Base-by-base conservation (phyloP, 2,329 filamentous ascomycete genomes). In the Fusarium sp. region DNA sequence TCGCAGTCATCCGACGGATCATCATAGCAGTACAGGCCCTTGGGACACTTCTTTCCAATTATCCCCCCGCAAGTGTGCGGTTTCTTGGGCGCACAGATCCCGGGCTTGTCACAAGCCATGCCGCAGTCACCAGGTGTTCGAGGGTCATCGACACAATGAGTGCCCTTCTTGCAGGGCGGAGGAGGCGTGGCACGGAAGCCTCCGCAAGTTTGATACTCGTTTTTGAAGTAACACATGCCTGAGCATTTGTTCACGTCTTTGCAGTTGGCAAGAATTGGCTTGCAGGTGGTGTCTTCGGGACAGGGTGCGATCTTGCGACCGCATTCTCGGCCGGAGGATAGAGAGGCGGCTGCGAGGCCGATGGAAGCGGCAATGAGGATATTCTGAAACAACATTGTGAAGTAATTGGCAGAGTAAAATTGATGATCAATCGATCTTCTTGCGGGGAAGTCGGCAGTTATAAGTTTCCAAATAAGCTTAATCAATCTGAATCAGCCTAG, bases 91-190 rank as follows among this genome's bases (percentile, higher is more conserved):
- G 81, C 70, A 48, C 79, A 83, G 30, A 83, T 82, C 4, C 81
- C 81, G 1, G 78, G 78, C 12, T 26, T 57, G 45, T 83, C 81
- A 59, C 81, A 83, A 7, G 81, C 78, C 76, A 81, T 71, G 13
- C 81, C 81, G 45, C 81, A 83, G 11, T 56, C 41, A 8, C 24
- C 47, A 3, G 72, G 74, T 15, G 62, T 51, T 41, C 81, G 78
- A 16, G 82, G 81, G 31, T 84, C 81, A 61, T 83, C 76, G 20
- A 76, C 64, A 58, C 82, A 84, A 5, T 69, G 61, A 6, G 70
- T 71, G 16, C 71, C 70, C 24, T 63, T 61, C 35, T 72, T 64
- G 71, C 81, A 83, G 1, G 63, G 50, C 2, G 64, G 55, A 13
- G 66, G 48, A 12, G 81, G 80, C 16, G 65, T 62, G 20, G 66